Evolutionary conservation across 768 basidiomycete genomes (phyloP).

Genomic region (Amyloporia xantha): DNA sequence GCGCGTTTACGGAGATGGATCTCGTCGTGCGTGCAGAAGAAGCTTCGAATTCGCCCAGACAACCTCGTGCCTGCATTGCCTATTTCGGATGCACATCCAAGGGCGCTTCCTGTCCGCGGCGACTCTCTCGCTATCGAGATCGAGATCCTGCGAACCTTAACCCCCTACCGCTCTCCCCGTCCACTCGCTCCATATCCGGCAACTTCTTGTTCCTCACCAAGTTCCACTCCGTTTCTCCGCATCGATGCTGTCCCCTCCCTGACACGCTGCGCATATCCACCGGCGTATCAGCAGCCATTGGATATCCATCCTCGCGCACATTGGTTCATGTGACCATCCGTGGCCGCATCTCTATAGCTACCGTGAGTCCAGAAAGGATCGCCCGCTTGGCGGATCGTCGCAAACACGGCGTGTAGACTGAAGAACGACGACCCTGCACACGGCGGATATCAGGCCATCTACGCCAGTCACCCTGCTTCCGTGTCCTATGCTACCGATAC

Average conservation of each 20-base stretch:
- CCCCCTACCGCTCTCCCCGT: background rate
- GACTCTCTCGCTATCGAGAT: slow-evolving; percentile 2
- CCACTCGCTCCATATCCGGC: background rate
- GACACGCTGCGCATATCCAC: no score
- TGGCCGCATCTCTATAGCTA: background rate
- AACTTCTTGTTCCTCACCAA: background rate
- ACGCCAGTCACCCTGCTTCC: background rate
- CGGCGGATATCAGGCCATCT: background rate
- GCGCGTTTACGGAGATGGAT: slow-evolving; percentile 15
- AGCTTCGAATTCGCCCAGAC: slow-evolving; percentile 2
- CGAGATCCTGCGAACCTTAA: slow-evolving; percentile 1
- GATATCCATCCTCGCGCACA: background rate
- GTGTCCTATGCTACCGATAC: no score
- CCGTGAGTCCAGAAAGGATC: background rate
- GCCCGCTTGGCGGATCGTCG: background rate
- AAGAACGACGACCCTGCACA: no score
- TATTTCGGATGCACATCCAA: slow-evolving; percentile 1
- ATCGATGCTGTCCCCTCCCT: background rate
- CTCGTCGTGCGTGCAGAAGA: slow-evolving; percentile 11
- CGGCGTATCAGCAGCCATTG: no score
- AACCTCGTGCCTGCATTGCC: slow-evolving; percentile 4
- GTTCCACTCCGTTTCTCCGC: background rate
- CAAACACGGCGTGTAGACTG: no score
- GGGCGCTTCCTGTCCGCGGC: slow-evolving; percentile 2
- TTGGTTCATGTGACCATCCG: background rate